Evolutionary conservation across 345 rosid genomes (phyloP), one percentile per base, ranked within the genome.

Genomic region (Eutrema yunnanense): DNA sequence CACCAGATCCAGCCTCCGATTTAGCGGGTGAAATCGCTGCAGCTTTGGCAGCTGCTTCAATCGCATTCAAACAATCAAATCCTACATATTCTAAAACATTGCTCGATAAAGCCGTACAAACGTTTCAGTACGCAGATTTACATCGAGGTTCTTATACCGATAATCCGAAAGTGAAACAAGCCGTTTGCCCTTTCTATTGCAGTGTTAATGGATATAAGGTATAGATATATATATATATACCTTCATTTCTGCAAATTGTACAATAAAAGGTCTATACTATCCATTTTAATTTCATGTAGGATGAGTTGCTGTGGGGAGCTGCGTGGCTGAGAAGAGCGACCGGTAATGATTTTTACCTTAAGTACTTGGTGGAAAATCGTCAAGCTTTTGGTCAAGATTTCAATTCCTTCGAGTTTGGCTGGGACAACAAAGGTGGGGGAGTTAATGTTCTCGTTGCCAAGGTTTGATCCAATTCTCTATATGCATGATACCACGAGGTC

Each of bases 221-320:
- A 72, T 57, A 8, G 9, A 19, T 32, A 32, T 19, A 19, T 92
- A 72, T 57, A 8, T n/a, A 19, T 32, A 32, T 19, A 19, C 30
- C 7, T 65, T 12, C 2, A 22, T 48, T 41, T 6, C 4, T 2
- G 4, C 30, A 33, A 36, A 34, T 27, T 38, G 13, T 12, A 69
- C 11, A 13, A 6, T 8, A 9, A 19, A 26, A 27, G 9, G 34
- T 36, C 3, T 38, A 59, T 38, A 59, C 41, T 16, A 56, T 12
- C 9, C 41, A 16, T 9, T 51, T 60, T 49, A 10, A 5, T 40
- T 36, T 27, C 7, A 51, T 62, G 29, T 68, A 90, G 98, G 98
- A 90, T 74, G 98, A 93, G 71, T 78, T 93, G 74, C 34, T 93
- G 1, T 93, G 97, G 97, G 96, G 83, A 61, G 96, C 98, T 63